A percentile compares a stretch with the other conserved stretches of the same genome.
phyloP scores from a whole-genome alignment of 257 asterid genomes.

The Salvia hispanica region DNA sequence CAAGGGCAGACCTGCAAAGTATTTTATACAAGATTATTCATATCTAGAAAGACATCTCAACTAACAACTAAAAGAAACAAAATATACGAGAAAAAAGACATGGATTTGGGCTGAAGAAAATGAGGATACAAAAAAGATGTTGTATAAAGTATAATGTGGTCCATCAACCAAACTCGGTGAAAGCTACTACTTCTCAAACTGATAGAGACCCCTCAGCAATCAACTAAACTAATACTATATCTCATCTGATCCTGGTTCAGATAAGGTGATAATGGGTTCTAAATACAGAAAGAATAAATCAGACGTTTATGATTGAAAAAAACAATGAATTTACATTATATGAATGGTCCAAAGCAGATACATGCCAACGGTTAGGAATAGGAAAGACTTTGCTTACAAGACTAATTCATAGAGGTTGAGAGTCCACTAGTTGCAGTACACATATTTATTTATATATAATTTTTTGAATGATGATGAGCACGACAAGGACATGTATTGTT shows the following conservation, averaged over 20 bases:
- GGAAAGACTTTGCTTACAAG: slow-evolving; percentile 69
- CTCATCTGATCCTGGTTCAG: slow-evolving; percentile 15
- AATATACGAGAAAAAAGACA: slow-evolving; percentile 38
- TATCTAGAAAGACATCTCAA: slow-evolving; percentile 36
- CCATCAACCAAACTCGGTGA: slow-evolving; percentile 52
- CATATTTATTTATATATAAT: slow-evolving; percentile 1
- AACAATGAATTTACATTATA: slow-evolving; percentile 34
- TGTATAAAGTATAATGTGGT: slow-evolving; percentile 18
- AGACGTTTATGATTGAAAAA: slow-evolving; percentile 26
- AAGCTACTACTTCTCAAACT: slow-evolving; percentile 50
- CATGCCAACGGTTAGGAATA: slow-evolving; percentile 52
- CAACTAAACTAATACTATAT: slow-evolving; percentile 18
- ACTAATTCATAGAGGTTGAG: slow-evolving; percentile 32
- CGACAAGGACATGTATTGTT: slow-evolving; percentile 35
- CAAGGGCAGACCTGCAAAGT: slow-evolving; percentile 34
- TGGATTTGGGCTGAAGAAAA: slow-evolving; percentile 26
- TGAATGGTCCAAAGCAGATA: slow-evolving; percentile 36
- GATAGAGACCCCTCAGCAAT: slow-evolving; percentile 62
- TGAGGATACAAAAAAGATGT: slow-evolving; percentile 24
- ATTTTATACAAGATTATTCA: slow-evolving; percentile 21
- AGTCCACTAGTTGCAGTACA: slow-evolving; percentile 23
- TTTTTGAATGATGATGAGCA: slow-evolving; percentile 28
- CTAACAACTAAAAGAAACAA: slow-evolving; percentile 28
- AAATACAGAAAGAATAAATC: slow-evolving; percentile 17
- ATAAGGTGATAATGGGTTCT: slow-evolving; percentile 18